Evolutionary conservation across 768 basidiomycete genomes (phyloP).

Genomic region (Rhizopogon sp.): DNA sequence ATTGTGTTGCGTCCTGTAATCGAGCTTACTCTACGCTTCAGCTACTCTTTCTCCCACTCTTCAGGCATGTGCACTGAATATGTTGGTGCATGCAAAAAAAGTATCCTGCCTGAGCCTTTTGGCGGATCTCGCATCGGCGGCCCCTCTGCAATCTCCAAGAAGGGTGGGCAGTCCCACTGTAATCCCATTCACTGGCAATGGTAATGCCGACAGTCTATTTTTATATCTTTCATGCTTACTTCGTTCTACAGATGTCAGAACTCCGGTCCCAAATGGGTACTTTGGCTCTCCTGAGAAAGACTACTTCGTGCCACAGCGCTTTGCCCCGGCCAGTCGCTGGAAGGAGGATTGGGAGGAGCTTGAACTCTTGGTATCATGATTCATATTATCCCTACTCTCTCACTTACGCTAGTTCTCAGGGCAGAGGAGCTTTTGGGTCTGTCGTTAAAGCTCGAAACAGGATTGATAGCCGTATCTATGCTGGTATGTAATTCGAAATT

Average conservation of each 20-base stretch:
- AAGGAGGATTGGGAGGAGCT: constrained; percentile 94
- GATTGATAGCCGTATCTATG: constrained; percentile 82
- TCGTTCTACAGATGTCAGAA: constrained; percentile 12
- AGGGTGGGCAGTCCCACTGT: not conserved
- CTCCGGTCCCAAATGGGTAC: constrained; percentile 40
- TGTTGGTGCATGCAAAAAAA: constrained; percentile 58
- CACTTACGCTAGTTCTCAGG: constrained; percentile 36
- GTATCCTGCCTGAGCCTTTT: constrained; percentile 55
- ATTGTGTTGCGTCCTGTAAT: not conserved
- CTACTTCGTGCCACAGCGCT: constrained; percentile 40
- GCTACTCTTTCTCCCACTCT: constrained; percentile 50
- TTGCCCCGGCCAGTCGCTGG: constrained; percentile 71
- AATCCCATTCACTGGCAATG: not conserved
- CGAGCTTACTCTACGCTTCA: constrained; percentile 16
- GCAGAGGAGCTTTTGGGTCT: constrained; percentile 88
- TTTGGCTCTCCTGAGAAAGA: constrained; percentile 62
- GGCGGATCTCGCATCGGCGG: constrained; percentile 48
- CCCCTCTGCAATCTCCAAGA: constrained; percentile 23
- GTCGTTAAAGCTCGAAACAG: constrained; percentile 92
- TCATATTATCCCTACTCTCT: not conserved
- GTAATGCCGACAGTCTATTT: not conserved
- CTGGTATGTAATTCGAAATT: constrained; percentile 39
- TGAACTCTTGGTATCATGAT: constrained; percentile 61
- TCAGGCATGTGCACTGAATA: constrained; percentile 47
- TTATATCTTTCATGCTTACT: not conserved